Evolutionary conservation across 352 stramenopile species (phyloP).

Genomic region (Thraustotheca clavata): DNA sequence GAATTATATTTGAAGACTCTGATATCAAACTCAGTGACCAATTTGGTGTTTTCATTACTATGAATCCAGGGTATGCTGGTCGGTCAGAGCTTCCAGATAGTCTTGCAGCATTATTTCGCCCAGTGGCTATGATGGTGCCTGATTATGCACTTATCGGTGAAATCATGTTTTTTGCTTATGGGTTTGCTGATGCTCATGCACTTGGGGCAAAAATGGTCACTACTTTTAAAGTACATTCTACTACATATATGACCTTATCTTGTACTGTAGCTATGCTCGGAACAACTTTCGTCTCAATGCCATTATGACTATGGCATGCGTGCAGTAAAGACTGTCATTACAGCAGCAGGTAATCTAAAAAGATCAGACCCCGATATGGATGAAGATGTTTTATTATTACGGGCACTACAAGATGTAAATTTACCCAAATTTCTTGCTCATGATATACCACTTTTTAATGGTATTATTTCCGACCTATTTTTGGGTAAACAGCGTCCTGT

Average conservation of each 20-base stretch:
- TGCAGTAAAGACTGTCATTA: slow-evolving; percentile 86
- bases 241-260: background rate
- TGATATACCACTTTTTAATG: slow-evolving; percentile 93
- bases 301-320: slow-evolving; percentile 91
- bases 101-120: slow-evolving; percentile 75
- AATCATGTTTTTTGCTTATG: slow-evolving; percentile 89
- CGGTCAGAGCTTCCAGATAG: slow-evolving; percentile 83
- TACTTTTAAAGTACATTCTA: slow-evolving; percentile 55
- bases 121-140: slow-evolving; percentile 88
- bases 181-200: slow-evolving; percentile 46
- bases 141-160: slow-evolving; percentile 86
- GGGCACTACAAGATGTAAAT: slow-evolving; percentile 93
- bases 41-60: slow-evolving; percentile 86
- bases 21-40: slow-evolving; percentile 92
- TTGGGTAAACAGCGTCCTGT: slow-evolving; percentile 83
- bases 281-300: slow-evolving; percentile 83
- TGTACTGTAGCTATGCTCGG: slow-evolving; percentile 50
- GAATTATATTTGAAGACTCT: slow-evolving; percentile 92
- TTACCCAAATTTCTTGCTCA: slow-evolving; percentile 92
- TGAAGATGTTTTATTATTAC: slow-evolving; percentile 90
- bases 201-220: slow-evolving; percentile 80
- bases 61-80: slow-evolving; percentile 86
- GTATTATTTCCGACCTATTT: slow-evolving; percentile 94
- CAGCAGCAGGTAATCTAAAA: slow-evolving; percentile 84
- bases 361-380: slow-evolving; percentile 87